A percentile compares a stretch with the other conserved stretches of the same genome.
Conservation (phyloP, 805 yeast species). For the Wickerhamiella alocasiicola region DNA sequence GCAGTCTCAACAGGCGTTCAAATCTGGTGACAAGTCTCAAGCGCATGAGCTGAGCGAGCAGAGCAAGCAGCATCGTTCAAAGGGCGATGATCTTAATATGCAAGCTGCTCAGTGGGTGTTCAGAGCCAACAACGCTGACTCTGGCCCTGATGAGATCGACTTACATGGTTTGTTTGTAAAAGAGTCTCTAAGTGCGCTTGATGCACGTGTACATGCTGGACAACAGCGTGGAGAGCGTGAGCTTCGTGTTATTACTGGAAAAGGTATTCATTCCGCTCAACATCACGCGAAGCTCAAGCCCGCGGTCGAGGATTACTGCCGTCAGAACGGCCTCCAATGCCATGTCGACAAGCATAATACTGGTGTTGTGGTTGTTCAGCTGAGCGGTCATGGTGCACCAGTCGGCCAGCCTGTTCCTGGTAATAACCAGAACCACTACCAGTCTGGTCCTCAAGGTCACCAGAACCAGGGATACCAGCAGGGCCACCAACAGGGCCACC, state of each 20-base stretch:
- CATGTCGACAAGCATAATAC: slow-evolving; percentile 57
- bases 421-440: slow-evolving; percentile 12
- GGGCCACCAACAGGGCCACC: slow-evolving; percentile 2
- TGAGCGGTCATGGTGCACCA: slow-evolving; percentile 32
- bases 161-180: slow-evolving; percentile 82
- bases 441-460: slow-evolving; percentile 13
- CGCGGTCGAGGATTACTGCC: slow-evolving; percentile 69
- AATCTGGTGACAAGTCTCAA: slow-evolving; percentile 53
- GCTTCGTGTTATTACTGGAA: slow-evolving; percentile 80
- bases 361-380: slow-evolving; percentile 68
- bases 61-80: slow-evolving; percentile 44
- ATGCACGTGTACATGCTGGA: slow-evolving; percentile 56
- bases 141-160: slow-evolving; percentile 78
- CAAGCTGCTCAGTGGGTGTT: slow-evolving; percentile 62
- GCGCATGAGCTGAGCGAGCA: slow-evolving; percentile 65
- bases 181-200: slow-evolving; percentile 72
- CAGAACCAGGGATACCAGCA: slow-evolving; percentile 9
- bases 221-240: slow-evolving; percentile 40
- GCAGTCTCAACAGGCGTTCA: slow-evolving; percentile 66
- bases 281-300: slow-evolving; percentile 85
- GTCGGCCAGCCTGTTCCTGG: slow-evolving; percentile 8
- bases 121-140: slow-evolving; percentile 74
- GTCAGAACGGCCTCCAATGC: slow-evolving; percentile 47
- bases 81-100: slow-evolving; percentile 58
- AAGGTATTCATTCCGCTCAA: slow-evolving; percentile 70